Percentiles rank a stretch among this genome's conserved stretches.
phyloP scores from a whole-genome alignment of 495 filamentous ascomycete genomes.

The Delitschia confertaspora region DNA sequence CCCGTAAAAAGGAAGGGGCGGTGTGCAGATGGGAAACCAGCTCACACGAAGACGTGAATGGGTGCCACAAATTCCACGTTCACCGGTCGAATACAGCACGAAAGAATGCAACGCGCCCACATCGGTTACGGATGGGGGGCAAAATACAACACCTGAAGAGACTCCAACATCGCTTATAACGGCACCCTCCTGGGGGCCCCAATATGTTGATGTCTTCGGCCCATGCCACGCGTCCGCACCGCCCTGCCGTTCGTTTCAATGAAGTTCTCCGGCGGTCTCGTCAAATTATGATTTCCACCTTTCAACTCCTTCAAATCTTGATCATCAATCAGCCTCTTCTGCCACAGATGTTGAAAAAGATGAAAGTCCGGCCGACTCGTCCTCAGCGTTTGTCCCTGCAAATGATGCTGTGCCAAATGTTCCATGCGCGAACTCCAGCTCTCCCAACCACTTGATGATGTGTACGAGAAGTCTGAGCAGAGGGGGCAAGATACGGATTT shows the following conservation, averaged over 20 bases:
- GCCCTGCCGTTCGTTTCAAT: slow-evolving; percentile 7
- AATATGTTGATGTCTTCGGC: slow-evolving; percentile 10
- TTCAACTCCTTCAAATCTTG: slow-evolving; percentile 27
- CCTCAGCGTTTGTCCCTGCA: slow-evolving; percentile 15
- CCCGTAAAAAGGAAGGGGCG: too few relatives aligned
- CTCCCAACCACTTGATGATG: slow-evolving; percentile 10
- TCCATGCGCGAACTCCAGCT: slow-evolving; percentile 22
- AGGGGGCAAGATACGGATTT: slow-evolving; percentile 25
- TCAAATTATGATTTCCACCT: slow-evolving; percentile 24
- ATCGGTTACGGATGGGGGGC: too few relatives aligned
- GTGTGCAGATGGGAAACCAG: too few relatives aligned
- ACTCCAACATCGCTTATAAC: too few relatives aligned
- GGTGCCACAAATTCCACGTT: too few relatives aligned
- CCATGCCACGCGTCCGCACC: neutral
- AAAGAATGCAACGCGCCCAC: too few relatives aligned
- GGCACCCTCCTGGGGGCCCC: too few relatives aligned
- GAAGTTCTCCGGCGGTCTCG: slow-evolving; percentile 15
- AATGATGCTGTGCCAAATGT: slow-evolving; percentile 20
- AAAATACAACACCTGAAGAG: too few relatives aligned
- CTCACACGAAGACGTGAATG: too few relatives aligned
- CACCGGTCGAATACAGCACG: too few relatives aligned
- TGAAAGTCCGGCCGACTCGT: slow-evolving; percentile 27
- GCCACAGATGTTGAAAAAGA: slow-evolving; percentile 25
- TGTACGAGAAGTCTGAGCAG: slow-evolving; percentile 17
- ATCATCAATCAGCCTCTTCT: slow-evolving; percentile 26